phyloP scores from a whole-genome alignment of 2,329 filamentous ascomycete genomes.

The Acrodontium crateriforme region DNA sequence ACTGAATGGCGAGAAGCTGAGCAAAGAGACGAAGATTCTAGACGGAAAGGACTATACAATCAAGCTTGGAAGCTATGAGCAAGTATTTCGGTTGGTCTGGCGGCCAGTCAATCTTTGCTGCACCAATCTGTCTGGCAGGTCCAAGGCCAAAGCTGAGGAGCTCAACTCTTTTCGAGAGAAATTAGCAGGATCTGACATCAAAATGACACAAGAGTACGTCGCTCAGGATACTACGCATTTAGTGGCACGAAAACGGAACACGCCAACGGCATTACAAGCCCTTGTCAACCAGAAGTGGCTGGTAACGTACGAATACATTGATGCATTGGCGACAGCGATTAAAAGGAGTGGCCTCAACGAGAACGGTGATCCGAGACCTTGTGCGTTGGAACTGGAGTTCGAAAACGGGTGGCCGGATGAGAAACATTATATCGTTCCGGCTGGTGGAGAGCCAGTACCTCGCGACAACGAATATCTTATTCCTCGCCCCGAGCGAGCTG shows the following conservation, averaged over 20 bases:
- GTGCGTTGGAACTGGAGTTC: constrained; percentile 62
- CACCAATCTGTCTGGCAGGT: constrained; percentile 54
- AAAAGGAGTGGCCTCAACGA: constrained; percentile 15
- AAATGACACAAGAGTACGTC: constrained; percentile 62
- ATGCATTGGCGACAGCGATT: constrained; percentile 53
- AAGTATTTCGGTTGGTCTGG: constrained; percentile 46
- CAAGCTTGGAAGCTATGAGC: constrained; percentile 55
- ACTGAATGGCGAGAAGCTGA: constrained; percentile 54
- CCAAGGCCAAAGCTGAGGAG: constrained; percentile 38
- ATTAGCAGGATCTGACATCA: constrained; percentile 79
- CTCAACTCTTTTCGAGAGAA: constrained; percentile 47
- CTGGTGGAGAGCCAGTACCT: constrained; percentile 60
- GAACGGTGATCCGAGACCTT: constrained; percentile 11
- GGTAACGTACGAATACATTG: constrained; percentile 59
- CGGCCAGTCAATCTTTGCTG: constrained; percentile 68
- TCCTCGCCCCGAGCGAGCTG: constrained; percentile 50
- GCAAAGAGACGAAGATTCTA: constrained; percentile 49
- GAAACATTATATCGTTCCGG: constrained; percentile 55
- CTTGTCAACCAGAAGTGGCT: constrained; percentile 69
- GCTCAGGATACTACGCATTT: constrained; percentile 67
- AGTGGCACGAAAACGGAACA: constrained; percentile 79
- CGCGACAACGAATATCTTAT: constrained; percentile 49
- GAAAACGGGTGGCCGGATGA: constrained; percentile 65
- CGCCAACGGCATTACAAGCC: constrained; percentile 72
- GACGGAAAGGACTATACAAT: constrained; percentile 42